These are phyloP conservation scores for Golubevia sp. DNA, from an alignment of 1,284 basidiomycete species.

Conservation along the genomic window DNA sequence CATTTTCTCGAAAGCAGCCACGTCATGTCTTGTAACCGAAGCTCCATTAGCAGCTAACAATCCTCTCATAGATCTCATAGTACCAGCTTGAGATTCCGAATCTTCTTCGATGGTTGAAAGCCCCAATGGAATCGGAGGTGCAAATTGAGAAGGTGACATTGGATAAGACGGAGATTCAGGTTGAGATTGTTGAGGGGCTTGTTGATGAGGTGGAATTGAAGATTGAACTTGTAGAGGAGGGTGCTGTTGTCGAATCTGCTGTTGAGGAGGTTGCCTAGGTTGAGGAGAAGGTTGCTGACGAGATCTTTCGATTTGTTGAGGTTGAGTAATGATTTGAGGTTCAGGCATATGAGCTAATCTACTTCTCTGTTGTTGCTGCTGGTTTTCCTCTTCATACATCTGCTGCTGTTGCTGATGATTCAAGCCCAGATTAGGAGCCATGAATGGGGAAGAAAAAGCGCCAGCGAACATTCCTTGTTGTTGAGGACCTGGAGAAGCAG, in stretches of 20 bases:
- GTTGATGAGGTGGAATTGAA: background rate
- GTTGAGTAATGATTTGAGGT: no score
- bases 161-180: background rate
- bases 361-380: background rate
- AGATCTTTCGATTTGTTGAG: no score
- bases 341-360: no score
- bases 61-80: constrained; percentile 27
- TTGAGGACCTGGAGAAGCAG: constrained; percentile 7
- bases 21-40: constrained; percentile 18
- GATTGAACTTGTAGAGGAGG: background rate
- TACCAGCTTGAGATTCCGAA: constrained; percentile 39
- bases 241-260: no score
- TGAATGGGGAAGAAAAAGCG: background rate
- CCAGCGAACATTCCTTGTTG: background rate
- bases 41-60: constrained; percentile 16
- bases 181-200: background rate
- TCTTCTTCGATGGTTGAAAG: constrained; percentile 46
- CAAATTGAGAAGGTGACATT: background rate
- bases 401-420: background rate
- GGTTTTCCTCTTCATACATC: background rate
- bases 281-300: no score
- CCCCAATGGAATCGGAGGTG: constrained; percentile 8
- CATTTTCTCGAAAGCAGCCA: constrained; percentile 4
- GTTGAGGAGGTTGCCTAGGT: no score
- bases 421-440: background rate